phyloP scores from a whole-genome alignment of 768 basidiomycete genomes.

The Tulasnella sp. region DNA sequence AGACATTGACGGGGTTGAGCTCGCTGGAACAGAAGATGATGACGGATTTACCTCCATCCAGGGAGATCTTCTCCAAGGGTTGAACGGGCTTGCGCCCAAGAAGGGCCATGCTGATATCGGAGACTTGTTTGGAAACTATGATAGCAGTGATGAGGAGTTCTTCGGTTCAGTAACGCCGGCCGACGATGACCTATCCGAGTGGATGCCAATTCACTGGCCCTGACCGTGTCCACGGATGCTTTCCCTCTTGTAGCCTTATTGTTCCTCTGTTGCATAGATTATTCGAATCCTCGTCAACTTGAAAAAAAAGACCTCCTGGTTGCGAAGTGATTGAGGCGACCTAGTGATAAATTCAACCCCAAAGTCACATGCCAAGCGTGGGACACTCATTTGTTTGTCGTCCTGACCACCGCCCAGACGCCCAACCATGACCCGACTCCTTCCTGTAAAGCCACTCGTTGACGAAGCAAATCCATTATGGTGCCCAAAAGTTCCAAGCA shows the following conservation, averaged over 20 bases:
- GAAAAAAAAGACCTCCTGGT: background rate
- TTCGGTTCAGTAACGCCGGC: background rate
- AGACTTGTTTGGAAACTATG: background rate
- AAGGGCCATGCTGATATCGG: background rate
- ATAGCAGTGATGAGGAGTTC: background rate
- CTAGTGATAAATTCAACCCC: background rate
- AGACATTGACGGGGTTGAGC: background rate
- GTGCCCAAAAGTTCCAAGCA: slow-evolving; percentile 8
- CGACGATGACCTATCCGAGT: background rate
- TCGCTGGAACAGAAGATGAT: background rate
- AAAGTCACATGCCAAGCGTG: background rate
- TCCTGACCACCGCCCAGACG: background rate
- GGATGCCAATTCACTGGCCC: background rate
- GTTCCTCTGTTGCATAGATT: background rate
- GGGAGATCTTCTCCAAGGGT: background rate
- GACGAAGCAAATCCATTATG: slow-evolving; percentile 8
- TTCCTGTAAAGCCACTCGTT: background rate
- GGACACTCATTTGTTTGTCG: background rate
- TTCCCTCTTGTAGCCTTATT: background rate
- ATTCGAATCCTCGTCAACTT: background rate
- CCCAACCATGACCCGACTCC: background rate
- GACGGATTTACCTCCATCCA: background rate
- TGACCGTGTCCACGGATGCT: background rate
- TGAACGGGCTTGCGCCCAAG: background rate
- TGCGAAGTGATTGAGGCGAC: too few species aligned